A percentile compares a stretch with the other conserved stretches of the same genome.
Conservation (phyloP, 2,329 filamentous ascomycete genomes). For the Neocatenulostroma microsporum region DNA sequence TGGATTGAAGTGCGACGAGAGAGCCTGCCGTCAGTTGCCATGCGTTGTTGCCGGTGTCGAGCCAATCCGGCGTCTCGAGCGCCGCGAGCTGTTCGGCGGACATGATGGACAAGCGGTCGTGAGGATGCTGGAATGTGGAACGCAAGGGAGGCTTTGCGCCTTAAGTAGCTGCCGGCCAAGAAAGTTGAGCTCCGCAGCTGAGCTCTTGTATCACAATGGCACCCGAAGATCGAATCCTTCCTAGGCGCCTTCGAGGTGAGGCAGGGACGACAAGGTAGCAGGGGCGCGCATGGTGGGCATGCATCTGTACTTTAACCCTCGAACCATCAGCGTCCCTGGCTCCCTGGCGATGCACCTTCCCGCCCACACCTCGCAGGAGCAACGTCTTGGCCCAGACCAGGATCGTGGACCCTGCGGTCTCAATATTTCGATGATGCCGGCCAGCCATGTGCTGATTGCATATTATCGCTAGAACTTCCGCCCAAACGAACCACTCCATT, state of each 20-base stretch:
- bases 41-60: slow-evolving; percentile 44
- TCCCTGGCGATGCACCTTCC: too few relatives aligned
- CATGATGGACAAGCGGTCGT: slow-evolving; percentile 3
- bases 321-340: too few relatives aligned
- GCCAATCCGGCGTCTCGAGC: slow-evolving; percentile 16
- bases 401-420: background rate
- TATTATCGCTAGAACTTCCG: too few relatives aligned
- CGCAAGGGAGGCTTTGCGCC: too few relatives aligned
- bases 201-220: background rate
- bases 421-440: too few relatives aligned
- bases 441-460: too few relatives aligned
- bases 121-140: background rate
- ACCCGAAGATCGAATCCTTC: background rate
- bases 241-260: background rate
- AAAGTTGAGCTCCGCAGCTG: background rate
- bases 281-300: too few relatives aligned
- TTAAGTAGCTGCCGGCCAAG: background rate
- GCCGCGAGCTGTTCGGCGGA: slow-evolving; percentile 4
- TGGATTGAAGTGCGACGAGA: slow-evolving; percentile 43
- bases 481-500: background rate
- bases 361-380: too few relatives aligned
- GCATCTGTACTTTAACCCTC: too few relatives aligned
- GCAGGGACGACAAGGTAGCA: background rate
- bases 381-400: background rate
- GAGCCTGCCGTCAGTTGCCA: slow-evolving; percentile 47